These are phyloP conservation scores for Saccharomycopsis fibuligera DNA, from an alignment of 805 yeast genomes.

Conservation along the genomic window DNA sequence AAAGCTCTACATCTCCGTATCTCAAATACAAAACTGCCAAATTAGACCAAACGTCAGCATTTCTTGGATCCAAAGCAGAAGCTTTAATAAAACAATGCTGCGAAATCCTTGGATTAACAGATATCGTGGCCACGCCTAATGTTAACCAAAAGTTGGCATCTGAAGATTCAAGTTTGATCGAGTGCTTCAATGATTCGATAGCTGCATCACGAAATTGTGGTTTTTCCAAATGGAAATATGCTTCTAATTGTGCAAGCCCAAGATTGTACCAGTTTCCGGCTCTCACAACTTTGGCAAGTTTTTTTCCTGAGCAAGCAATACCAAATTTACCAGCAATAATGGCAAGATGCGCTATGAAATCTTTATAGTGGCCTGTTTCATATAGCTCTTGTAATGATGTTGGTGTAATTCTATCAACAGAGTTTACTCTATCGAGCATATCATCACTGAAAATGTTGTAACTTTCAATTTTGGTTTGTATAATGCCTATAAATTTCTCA, in stretches of 20 bases:
- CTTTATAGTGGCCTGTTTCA: background rate
- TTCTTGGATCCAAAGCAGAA: slow-evolving; percentile 57
- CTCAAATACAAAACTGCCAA: slow-evolving; percentile 71
- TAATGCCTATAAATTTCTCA: background rate
- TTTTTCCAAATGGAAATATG: slow-evolving; percentile 29
- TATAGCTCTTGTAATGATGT: background rate
- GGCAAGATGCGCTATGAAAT: slow-evolving; percentile 26
- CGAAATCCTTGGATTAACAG: slow-evolving; percentile 60
- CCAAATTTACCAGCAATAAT: slow-evolving; percentile 45
- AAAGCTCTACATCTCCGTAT: slow-evolving; percentile 62
- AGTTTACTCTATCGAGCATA: slow-evolving; percentile 22
- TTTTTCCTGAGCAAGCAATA: slow-evolving; percentile 22
- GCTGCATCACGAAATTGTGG: slow-evolving; percentile 41
- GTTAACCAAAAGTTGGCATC: slow-evolving; percentile 76
- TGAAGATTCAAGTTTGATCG: slow-evolving; percentile 65
- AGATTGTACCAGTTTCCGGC: slow-evolving; percentile 61
- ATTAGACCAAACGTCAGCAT: slow-evolving; percentile 70
- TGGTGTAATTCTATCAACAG: slow-evolving; percentile 11
- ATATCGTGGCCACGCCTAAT: slow-evolving; percentile 68
- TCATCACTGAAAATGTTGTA: slow-evolving; percentile 20
- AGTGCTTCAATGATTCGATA: slow-evolving; percentile 50
- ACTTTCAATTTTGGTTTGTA: too few species aligned
- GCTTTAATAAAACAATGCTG: slow-evolving; percentile 94
- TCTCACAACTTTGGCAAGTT: slow-evolving; percentile 41
- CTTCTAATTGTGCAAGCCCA: slow-evolving; percentile 57